Base-by-base conservation (phyloP, 2,329 filamentous ascomycete genomes). In the Xylariaceae sp. region DNA sequence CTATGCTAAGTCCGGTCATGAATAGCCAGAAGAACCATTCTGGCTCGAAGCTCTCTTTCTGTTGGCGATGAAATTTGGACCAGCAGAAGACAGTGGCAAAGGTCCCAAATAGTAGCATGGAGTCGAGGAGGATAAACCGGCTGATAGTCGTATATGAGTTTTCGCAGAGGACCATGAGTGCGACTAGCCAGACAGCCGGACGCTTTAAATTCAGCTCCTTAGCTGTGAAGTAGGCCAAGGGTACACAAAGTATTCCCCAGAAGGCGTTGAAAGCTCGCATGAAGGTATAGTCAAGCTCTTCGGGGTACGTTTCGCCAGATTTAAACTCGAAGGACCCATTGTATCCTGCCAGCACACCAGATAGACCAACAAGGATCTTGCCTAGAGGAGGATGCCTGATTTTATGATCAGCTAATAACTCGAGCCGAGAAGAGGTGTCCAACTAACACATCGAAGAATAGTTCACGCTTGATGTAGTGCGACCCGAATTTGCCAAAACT, bases 271-370 rank as follows among this genome's bases (percentile, higher is more conserved):
- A 99, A 57, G 93, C 83, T 65, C 94, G 91, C 95, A 99, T 99
- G 70, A 96, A 96, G 65, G 92, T 95, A 74, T 96, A 99, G 79
- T 99, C 88, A 70, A 99, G 81, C 68, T 97, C 91, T 64, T 87
- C 85, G 9, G 94, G 94, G 72, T 99, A 99, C 49, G 84, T 92
- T 70, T 97, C 94, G 71, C 94, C 94, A 48, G 93, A 97, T 76
- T 99, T 99, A 83, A 99, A 99, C 71, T 99, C 94, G 75, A 99
- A 99, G 3, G 93, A 95, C 53, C 94, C 94, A 78, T 99, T 99
- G 81, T 99, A 99, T 62, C 93, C 93, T 63, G 93, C 95, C 57
- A 99, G 82, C 70, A 95, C 96, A 70, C 94, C 94, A 6, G 94
- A 97, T 45, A 99, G 82, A 59, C 94, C 94, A 65, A 99, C 93